Percentiles rank a stretch among this genome's conserved stretches.
Conservation (phyloP, 768 basidiomycete species). For the Mycena filopes region DNA sequence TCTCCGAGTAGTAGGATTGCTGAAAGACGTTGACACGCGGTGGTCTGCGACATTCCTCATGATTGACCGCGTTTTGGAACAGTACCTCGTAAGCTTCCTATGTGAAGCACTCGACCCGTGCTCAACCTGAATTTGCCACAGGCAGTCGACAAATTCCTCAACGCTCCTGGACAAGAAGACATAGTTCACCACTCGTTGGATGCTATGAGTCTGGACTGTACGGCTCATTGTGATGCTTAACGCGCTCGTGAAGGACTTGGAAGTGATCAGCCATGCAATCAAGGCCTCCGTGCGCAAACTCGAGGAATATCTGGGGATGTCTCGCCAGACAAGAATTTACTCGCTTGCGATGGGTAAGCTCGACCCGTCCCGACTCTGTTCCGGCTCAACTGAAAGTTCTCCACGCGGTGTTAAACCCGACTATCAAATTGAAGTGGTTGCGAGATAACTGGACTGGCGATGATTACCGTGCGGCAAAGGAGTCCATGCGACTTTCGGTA, state of each 20-base stretch:
- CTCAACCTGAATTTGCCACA: slow-evolving; percentile 15
- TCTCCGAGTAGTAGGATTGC: slow-evolving; percentile 32
- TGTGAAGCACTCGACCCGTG: not conserved
- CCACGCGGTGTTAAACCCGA: slow-evolving; percentile 33
- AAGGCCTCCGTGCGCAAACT: slow-evolving; percentile 34
- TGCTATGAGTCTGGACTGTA: slow-evolving; percentile 36
- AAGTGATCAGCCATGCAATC: slow-evolving; percentile 17
- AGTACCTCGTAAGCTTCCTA: slow-evolving; percentile 7
- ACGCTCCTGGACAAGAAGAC: slow-evolving; percentile 18
- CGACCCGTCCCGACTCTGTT: not conserved
- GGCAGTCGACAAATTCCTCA: slow-evolving; percentile 5
- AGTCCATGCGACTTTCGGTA: not conserved
- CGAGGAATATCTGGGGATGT: slow-evolving; percentile 31
- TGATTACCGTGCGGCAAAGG: not conserved
- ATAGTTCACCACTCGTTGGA: slow-evolving; percentile 9
- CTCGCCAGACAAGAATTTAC: slow-evolving; percentile 31
- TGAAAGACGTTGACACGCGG: slow-evolving; percentile 41
- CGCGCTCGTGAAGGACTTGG: not conserved
- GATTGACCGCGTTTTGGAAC: slow-evolving; percentile 41
- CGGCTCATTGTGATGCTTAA: slow-evolving; percentile 33
- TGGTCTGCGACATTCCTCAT: slow-evolving; percentile 47
- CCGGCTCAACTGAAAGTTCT: not conserved
- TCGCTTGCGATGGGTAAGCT: slow-evolving; percentile 33
- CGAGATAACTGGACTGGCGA: not conserved
- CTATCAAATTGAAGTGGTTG: slow-evolving; percentile 24